Evolutionary conservation across 495 filamentous ascomycete genomes (phyloP).

Genomic region (Neurospora terricola): DNA sequence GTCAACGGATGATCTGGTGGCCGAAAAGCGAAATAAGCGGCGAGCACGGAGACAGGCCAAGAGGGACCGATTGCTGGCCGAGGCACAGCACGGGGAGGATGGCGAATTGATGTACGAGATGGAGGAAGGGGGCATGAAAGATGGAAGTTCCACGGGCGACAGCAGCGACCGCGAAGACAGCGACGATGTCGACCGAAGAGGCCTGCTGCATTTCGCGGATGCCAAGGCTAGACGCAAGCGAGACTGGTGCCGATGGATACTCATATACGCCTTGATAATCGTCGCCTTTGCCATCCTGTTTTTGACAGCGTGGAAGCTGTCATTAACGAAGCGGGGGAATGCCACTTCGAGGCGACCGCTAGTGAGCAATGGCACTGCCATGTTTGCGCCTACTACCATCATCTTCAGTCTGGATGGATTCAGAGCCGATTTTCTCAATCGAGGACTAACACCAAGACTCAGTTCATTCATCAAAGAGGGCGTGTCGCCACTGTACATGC

Average conservation of each 20-base stretch:
- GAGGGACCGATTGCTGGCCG: conserved; percentile 35
- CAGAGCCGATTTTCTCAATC: conserved; percentile 84
- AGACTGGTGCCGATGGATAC: conserved; percentile 39
- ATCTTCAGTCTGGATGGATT: conserved; percentile 94
- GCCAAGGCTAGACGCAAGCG: conserved; percentile 32
- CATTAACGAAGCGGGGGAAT: conserved; percentile 12
- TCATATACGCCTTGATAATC: conserved; percentile 43
- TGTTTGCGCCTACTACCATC: conserved; percentile 85
- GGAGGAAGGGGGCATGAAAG: conserved; percentile 69
- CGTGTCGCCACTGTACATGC: conserved; percentile 84
- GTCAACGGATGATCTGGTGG: conserved; percentile 20
- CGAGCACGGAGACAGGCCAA: conserved; percentile 36
- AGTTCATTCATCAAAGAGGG: conserved; percentile 71
- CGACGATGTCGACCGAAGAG: conserved; percentile 42
- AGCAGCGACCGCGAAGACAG: conserved; percentile 47
- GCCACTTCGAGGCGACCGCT: conserved; percentile 7
- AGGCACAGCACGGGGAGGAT: conserved; percentile 51
- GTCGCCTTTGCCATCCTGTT: conserved; percentile 42
- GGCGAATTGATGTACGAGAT: conserved; percentile 79
- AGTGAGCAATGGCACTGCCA: conserved; percentile 71
- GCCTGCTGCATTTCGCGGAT: conserved; percentile 31
- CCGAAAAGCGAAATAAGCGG: conserved; percentile 43
- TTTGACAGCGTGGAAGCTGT: conserved; percentile 40
- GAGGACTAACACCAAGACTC: conserved; percentile 74
- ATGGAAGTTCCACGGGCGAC: conserved; percentile 45